phyloP scores from a whole-genome alignment of 2,329 filamentous ascomycete genomes.

The Paracorniculantispora psalliotae region DNA sequence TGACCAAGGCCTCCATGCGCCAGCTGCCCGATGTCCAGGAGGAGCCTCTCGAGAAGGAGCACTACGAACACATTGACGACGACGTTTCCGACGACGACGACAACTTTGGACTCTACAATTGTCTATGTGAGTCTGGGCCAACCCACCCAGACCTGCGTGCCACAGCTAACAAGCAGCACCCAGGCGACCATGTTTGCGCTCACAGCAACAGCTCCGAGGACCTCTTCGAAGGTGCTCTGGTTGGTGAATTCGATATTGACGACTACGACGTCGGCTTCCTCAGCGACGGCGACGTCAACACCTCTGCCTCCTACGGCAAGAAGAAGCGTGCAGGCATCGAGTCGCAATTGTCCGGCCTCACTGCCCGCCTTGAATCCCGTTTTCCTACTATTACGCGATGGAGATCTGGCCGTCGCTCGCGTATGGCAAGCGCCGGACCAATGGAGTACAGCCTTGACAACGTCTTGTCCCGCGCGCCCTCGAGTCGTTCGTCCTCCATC shows the following conservation, averaged over 20 bases:
- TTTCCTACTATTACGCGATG: slow-evolving; percentile 49
- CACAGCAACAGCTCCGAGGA: slow-evolving; percentile 46
- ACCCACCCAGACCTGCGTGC: slow-evolving; percentile 15
- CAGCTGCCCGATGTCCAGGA: slow-evolving; percentile 79
- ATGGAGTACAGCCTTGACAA: slow-evolving; percentile 83
- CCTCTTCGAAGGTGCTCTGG: slow-evolving; percentile 32
- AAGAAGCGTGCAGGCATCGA: slow-evolving; percentile 57
- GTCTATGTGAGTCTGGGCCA: slow-evolving; percentile 61
- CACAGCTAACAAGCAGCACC: slow-evolving; percentile 18
- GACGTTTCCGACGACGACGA: slow-evolving; percentile 23
- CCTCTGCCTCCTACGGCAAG: slow-evolving; percentile 35
- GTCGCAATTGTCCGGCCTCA: slow-evolving; percentile 56
- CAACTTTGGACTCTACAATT: slow-evolving; percentile 53
- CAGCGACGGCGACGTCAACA: slow-evolving; percentile 55
- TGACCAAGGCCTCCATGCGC: slow-evolving; percentile 53
- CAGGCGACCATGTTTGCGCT: slow-evolving; percentile 59
- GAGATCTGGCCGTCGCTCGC: slow-evolving; percentile 42
- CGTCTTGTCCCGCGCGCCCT: slow-evolving; percentile 63
- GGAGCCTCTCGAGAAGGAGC: slow-evolving; percentile 68
- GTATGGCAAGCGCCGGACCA: slow-evolving; percentile 52
- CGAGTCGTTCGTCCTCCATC: slow-evolving; percentile 74
- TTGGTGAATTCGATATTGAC: slow-evolving; percentile 38
- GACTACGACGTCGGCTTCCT: slow-evolving; percentile 66
- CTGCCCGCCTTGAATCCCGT: slow-evolving; percentile 60
- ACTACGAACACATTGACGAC: slow-evolving; percentile 49